Evolutionary conservation across 2,329 filamentous ascomycete genomes (phyloP).

Genomic region (Sporothrix brunneoviolacea): DNA sequence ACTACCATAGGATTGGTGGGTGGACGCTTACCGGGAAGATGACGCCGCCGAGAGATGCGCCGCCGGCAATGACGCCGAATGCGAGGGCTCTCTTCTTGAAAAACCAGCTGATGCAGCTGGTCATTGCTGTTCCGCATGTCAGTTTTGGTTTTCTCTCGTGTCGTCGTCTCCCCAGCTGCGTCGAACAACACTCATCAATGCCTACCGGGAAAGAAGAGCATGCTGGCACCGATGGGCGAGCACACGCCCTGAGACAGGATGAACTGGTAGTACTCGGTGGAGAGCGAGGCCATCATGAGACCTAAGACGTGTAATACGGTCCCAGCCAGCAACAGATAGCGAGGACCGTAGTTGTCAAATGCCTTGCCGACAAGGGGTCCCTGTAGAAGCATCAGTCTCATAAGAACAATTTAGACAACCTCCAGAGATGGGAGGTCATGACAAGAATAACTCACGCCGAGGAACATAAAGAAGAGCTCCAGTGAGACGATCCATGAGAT

Average conservation of each 20-base stretch:
- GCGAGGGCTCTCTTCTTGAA: slow-evolving; percentile 20
- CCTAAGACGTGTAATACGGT: slow-evolving; percentile 47
- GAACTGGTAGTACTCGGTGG: slow-evolving; percentile 26
- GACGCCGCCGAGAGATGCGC: slow-evolving; percentile 24
- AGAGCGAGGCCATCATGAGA: slow-evolving; percentile 51
- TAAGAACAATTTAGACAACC: not conserved
- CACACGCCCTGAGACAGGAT: slow-evolving; percentile 23
- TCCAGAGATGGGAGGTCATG: not conserved
- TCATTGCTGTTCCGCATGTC: too few relatives aligned
- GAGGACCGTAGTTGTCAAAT: slow-evolving; percentile 50
- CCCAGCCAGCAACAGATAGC: slow-evolving; percentile 41
- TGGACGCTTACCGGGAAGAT: too few relatives aligned
- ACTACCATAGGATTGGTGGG: too few relatives aligned
- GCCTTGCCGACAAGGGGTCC: slow-evolving; percentile 52
- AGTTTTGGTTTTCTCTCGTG: too few relatives aligned
- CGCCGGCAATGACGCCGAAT: slow-evolving; percentile 22
- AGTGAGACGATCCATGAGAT: slow-evolving; percentile 57
- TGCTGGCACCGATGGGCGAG: slow-evolving; percentile 18
- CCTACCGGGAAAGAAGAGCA: slow-evolving; percentile 21
- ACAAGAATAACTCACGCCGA: slow-evolving; percentile 27
- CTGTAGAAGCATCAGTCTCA: not conserved
- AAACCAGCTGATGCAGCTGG: slow-evolving; percentile 22
- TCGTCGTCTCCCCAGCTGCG: too few relatives aligned
- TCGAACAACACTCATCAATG: too few relatives aligned
- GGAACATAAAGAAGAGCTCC: slow-evolving; percentile 39